Conservation (phyloP, 371 early-diverging fungal genomes). For the Mucor mucedo region DNA sequence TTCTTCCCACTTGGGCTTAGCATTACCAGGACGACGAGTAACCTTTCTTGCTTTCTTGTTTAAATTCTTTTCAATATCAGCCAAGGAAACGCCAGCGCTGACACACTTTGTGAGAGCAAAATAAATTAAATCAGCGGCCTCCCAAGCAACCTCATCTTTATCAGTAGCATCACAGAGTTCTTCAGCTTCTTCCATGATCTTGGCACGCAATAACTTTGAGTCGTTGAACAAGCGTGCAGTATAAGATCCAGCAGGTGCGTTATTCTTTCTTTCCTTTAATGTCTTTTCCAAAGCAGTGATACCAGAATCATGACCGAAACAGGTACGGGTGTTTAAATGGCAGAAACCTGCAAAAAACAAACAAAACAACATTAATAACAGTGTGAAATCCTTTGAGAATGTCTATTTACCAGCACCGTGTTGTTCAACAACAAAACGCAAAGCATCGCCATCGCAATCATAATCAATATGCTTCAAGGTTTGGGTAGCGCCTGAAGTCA, state of each 20-base stretch:
- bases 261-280: constrained; percentile 67
- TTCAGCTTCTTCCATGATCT: constrained; percentile 96
- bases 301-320: constrained; percentile 86
- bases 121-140: constrained; percentile 96
- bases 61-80: constrained; percentile 88
- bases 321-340: constrained; percentile 88
- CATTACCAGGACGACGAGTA: constrained; percentile 91
- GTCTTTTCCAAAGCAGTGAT: constrained; percentile 73
- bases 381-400: too few species aligned
- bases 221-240: constrained; percentile 90
- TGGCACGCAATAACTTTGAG: constrained; percentile 78
- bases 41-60: constrained; percentile 86
- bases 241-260: constrained; percentile 90
- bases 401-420: constrained; percentile 71
- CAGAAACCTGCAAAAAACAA: constrained; percentile 79
- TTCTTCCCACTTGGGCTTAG: constrained; percentile 78
- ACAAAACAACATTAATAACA: too few species aligned
- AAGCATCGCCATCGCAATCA: constrained; percentile 93
- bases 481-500: constrained; percentile 93
- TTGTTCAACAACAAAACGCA: constrained; percentile 89
- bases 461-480: constrained; percentile 72
- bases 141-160: constrained; percentile 87
- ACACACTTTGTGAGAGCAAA: constrained; percentile 92
- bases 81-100: constrained; percentile 77
- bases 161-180: constrained; percentile 86